phyloP scores from a whole-genome alignment of 1,284 basidiomycete genomes.

The Puccinia coronata region DNA sequence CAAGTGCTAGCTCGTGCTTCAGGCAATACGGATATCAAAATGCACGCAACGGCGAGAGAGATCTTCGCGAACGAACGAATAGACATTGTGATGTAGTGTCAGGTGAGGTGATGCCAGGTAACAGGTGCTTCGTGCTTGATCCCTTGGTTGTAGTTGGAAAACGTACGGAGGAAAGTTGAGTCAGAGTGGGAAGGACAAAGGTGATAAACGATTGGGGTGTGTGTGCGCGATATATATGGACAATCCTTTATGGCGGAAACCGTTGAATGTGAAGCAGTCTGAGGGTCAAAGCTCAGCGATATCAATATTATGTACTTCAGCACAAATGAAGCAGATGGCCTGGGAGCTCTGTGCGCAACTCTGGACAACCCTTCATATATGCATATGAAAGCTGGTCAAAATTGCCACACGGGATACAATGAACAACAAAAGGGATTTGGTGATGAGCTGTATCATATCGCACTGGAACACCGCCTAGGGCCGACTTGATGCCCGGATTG shows the following conservation, averaged over 20 bases:
- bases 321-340: not conserved
- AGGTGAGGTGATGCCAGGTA: not conserved
- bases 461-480: too few relatives aligned
- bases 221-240: not conserved
- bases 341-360: not conserved
- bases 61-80: conserved; percentile 6
- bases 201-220: not conserved
- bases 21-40: conserved; percentile 12
- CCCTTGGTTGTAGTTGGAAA: not conserved
- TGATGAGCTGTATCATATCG: too few relatives aligned
- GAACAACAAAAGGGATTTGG: too few relatives aligned
- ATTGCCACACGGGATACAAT: not conserved
- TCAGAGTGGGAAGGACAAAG: not conserved
- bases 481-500: too few relatives aligned
- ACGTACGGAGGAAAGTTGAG: not conserved
- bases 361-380: not conserved
- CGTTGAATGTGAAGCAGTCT: too few relatives aligned
- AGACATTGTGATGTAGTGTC: not conserved
- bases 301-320: not conserved
- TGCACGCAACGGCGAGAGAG: not conserved
- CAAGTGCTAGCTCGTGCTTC: conserved; percentile 24
- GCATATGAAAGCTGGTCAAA: not conserved
- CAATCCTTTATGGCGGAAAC: too few relatives aligned
- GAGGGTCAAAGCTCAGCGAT: not conserved
- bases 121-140: too few relatives aligned